Percentiles rank a stretch among this genome's conserved stretches.
Conservation (phyloP, 352 stramenopile species). For the Albugo laibachii region DNA sequence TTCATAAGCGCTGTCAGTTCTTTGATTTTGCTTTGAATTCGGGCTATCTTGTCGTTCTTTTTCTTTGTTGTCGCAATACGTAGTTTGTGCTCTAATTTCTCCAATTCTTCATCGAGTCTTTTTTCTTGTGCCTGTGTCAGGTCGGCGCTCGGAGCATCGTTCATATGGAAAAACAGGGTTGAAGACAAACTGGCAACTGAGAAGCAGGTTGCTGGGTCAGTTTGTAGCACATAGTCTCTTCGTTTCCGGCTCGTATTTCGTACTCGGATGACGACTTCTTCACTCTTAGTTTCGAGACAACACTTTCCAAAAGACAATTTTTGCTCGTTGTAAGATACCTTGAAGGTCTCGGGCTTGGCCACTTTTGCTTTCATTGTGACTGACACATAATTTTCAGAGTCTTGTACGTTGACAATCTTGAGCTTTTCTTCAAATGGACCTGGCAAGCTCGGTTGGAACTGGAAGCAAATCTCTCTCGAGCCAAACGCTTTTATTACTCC, state of each 20-base stretch:
- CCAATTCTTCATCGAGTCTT: conserved; percentile 76
- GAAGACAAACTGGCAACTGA: conserved; percentile 37
- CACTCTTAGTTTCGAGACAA: conserved; percentile 63
- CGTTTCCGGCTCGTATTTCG: conserved; percentile 78
- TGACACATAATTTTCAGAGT: conserved; percentile 67
- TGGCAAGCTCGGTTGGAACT: conserved; percentile 72
- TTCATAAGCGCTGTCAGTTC: conserved; percentile 57
- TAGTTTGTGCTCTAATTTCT: conserved; percentile 80
- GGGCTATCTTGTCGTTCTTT: conserved; percentile 75
- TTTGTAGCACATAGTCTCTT: conserved; percentile 73
- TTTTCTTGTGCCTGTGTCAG: conserved; percentile 82
- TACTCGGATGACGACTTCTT: conserved; percentile 66
- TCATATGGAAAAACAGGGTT: conserved; percentile 67
- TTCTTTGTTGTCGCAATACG: conserved; percentile 80
- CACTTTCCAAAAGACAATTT: conserved; percentile 68
- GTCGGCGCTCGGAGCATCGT: conserved; percentile 56
- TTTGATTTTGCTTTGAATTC: conserved; percentile 66
- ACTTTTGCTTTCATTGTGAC: conserved; percentile 82
- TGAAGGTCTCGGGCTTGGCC: conserved; percentile 79
- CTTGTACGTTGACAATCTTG: conserved; percentile 80
- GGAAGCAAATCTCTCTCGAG: conserved; percentile 77
- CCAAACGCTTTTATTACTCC: conserved; percentile 77
- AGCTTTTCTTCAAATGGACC: conserved; percentile 79
- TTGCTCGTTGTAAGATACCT: conserved; percentile 73
- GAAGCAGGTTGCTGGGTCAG: conserved; percentile 36